phyloP scores from a whole-genome alignment of 2,329 filamentous ascomycete species.

The Ceratocystis harringtonii region DNA sequence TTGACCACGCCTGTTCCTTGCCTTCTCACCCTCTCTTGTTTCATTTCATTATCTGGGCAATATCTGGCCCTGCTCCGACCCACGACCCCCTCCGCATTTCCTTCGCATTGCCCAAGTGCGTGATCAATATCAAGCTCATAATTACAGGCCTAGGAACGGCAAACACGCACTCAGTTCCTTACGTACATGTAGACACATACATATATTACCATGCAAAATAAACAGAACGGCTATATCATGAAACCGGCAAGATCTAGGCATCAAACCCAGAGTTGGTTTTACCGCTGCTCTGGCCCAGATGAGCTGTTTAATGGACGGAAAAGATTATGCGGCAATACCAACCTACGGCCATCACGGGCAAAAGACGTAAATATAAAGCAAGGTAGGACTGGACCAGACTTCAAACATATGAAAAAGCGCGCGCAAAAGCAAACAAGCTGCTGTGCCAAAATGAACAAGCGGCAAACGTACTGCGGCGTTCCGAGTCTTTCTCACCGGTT shows the following conservation, averaged over 20 bases:
- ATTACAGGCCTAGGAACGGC: too few species aligned
- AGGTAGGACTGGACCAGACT: not conserved
- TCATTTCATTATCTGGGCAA: too few species aligned
- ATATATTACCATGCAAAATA: not conserved
- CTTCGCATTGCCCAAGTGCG: not conserved
- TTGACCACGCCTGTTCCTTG: slow-evolving; percentile 1
- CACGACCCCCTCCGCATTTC: too few species aligned
- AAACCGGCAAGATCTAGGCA: not conserved
- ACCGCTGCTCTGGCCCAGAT: not conserved
- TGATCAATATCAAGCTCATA: not conserved
- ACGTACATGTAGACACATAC: not conserved
- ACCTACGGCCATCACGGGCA: not conserved
- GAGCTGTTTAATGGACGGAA: not conserved
- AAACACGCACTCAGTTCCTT: not conserved
- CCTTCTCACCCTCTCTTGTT: not conserved
- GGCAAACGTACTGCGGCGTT: too few species aligned
- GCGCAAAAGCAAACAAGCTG: not conserved
- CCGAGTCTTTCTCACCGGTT: not conserved
- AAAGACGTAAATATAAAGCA: not conserved
- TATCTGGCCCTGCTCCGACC: too few species aligned
- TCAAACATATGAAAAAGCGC: too few species aligned
- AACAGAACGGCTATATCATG: not conserved
- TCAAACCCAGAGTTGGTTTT: not conserved
- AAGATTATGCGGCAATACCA: not conserved
- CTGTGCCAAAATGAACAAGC: not conserved